phyloP scores from a whole-genome alignment of 1,284 basidiomycete species.

The Cryptococcus wingfieldii region DNA sequence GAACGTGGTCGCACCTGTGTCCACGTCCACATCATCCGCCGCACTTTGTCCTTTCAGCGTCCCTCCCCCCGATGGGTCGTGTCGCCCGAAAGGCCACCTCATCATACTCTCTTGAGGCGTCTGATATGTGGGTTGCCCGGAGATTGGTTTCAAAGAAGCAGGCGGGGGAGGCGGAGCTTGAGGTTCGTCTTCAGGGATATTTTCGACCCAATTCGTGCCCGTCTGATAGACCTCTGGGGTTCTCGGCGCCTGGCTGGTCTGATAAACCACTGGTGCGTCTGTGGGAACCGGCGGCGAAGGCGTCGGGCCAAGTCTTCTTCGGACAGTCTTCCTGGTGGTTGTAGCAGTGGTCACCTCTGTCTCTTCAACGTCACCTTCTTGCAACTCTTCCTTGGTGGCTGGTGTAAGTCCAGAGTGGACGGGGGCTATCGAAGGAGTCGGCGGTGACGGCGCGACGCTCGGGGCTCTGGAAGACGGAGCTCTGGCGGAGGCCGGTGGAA shows the following conservation, averaged over 20 bases:
- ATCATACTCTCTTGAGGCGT: not conserved
- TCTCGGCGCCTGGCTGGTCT: not conserved
- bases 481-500: not conserved
- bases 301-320: not conserved
- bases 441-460: not conserved
- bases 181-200: slow-evolving; percentile 1
- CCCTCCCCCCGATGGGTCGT: not conserved
- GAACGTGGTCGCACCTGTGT: slow-evolving; percentile 22
- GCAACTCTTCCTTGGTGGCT: not conserved
- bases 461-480: not conserved
- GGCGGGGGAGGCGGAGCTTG: not conserved
- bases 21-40: slow-evolving; percentile 7
- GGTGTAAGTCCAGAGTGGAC: not conserved
- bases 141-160: not conserved
- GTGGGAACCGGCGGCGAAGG: not conserved
- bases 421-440: not conserved
- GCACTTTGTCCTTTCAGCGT: slow-evolving; percentile 18
- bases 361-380: slow-evolving; percentile 12
- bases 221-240: slow-evolving; percentile 6
- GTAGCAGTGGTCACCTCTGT: slow-evolving; percentile 14
- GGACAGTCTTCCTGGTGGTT: slow-evolving; percentile 8
- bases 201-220: slow-evolving; percentile 9
- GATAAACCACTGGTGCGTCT: not conserved
- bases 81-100: not conserved
- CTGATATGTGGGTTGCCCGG: slow-evolving; percentile 1